Evolutionary conservation across 345 rosid species (phyloP), one percentile per base, ranked within the genome.

Genomic region (Murraya koenigii): DNA sequence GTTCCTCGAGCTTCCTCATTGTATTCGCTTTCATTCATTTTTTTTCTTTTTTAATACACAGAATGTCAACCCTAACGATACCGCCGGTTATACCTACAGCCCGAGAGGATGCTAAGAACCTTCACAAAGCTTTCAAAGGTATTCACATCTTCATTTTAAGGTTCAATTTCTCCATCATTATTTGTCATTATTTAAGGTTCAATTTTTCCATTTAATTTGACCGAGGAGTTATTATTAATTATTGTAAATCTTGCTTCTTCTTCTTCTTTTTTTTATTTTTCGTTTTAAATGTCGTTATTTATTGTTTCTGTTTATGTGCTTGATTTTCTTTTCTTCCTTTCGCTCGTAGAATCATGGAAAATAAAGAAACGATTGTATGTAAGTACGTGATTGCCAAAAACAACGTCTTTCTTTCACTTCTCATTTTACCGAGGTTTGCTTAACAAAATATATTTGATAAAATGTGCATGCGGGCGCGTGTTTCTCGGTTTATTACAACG

Each of bases 71-170:
- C 66, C 66, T 62, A 30, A 28, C 66, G 19, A 62, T 62, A 62
- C 66, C 66, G 8, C 66, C 36, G 38, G 66, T 28, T 28, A 62
- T 30, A 62, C 66, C 66, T 62, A 23, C 55, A 6, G 33, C 89
- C 2, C 87, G 92, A 9, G 90, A 89, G 8, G 94, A 91, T 75
- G 88, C 87, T 63, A 82, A 77, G 71, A 87, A 86, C 30, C 87
- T 91, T 70, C 81, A 80, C 49, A 84, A 81, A 30, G 92, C 94
- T 76, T 90, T 90, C 78, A 86, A 89, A 86, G 94, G 94, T 28
- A 0, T 38, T 17, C n/a, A 20, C 54, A 68, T 71, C 33, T 30
- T 69, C 10, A 1, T 30, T 19, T 32, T 41, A 22, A 71, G 22
- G 25, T 64, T 62, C 66, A 65, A 62, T 68, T 26, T 35, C 17